Base-by-base conservation (phyloP, 495 filamentous ascomycete species). In the Friedmanniomyces simplex region DNA sequence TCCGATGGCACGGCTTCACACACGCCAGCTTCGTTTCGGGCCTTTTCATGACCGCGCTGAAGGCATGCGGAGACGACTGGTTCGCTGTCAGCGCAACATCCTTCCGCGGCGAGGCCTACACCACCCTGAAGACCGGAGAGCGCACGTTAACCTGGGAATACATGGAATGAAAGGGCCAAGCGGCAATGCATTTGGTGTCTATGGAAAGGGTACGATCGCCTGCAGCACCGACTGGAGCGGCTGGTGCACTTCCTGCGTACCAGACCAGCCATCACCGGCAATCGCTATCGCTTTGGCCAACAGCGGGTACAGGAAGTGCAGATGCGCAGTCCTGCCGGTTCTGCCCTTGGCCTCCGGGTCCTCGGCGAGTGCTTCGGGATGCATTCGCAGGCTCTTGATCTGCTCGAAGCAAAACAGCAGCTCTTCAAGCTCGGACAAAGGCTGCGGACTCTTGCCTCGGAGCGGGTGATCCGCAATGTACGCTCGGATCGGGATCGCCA, bases 401-500 rank as follows among this genome's bases (percentile, higher is more conserved):
- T 76, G 71, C 20, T 73, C 69, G 13, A 97, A 72, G 26, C 93
- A 76, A 56, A 88, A 82, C 0, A 86, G 67, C 49, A 98, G 71
- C 62, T 93, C 90, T 62, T 78, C 81, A 41, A 88, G 81, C 63
- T 96, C 88, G 0, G 81, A 81, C 14, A 85, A 77, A 4, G 93
- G 93, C 68, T 94, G 89, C 30, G 93, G 93, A 85, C 93, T 91
- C n/a, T 82, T 75, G 0, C 93, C 94, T 16, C 93, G 77, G 12
- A 98, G 74, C 16, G 93, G 93, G 64, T 96, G 93, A 69, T 98
- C 93, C 5, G 89, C 86, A 46, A 91, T 84, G 64, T 95, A 96
- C 2, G 82, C 75, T 50, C 88, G 82, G 28, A 98, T 69, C 0
- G 88, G 82, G 8, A 95, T 73, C 1, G 87, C 89, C 24, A 82